Percentiles rank a stretch among this genome's conserved stretches.
Evolutionary conservation across 805 yeast genomes (phyloP).

Genomic region (Sugiyamaella smithiae): DNA sequence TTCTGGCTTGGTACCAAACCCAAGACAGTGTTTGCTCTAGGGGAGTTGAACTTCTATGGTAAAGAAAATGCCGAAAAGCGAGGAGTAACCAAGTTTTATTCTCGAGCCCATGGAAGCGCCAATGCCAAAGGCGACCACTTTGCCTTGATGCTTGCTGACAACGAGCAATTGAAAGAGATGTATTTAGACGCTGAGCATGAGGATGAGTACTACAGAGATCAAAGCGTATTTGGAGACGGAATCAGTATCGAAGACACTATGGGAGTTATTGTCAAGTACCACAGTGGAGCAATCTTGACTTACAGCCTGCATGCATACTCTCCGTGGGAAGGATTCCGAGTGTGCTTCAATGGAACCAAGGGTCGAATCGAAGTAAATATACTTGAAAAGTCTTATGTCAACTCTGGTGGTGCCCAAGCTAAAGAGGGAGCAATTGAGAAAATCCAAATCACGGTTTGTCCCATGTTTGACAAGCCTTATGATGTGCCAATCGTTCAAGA

Average conservation of each 20-base stretch:
- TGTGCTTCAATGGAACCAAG: constrained; percentile 17
- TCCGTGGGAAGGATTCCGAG: constrained; percentile 19
- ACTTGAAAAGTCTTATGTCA: constrained; percentile 17
- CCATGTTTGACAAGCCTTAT: constrained; percentile 16
- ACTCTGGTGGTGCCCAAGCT: constrained; percentile 17
- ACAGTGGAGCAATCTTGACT: constrained; percentile 14
- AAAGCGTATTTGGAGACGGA: constrained; percentile 19
- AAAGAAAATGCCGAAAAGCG: constrained; percentile 19
- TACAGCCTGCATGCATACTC: constrained; percentile 18
- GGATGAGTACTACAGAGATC: constrained; percentile 18
- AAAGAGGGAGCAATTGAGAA: constrained; percentile 17
- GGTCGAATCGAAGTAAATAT: constrained; percentile 17
- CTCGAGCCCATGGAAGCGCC: constrained; percentile 18
- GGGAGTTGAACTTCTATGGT: constrained; percentile 18
- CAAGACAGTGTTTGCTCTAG: constrained; percentile 17
- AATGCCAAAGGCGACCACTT: constrained; percentile 15
- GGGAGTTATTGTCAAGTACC: constrained; percentile 18
- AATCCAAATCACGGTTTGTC: constrained; percentile 13
- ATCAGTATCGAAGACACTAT: constrained; percentile 19
- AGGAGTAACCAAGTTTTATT: constrained; percentile 17
- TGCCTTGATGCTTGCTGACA: constrained; percentile 11
- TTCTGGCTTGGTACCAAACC: constrained; percentile 18
- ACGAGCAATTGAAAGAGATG: constrained; percentile 13
- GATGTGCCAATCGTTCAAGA: constrained; percentile 9
- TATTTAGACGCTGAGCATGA: constrained; percentile 20